Percentiles rank a stretch among this genome's conserved stretches.
phyloP scores from a whole-genome alignment of 352 stramenopile species.

The Halophytophthora batemanensis region DNA sequence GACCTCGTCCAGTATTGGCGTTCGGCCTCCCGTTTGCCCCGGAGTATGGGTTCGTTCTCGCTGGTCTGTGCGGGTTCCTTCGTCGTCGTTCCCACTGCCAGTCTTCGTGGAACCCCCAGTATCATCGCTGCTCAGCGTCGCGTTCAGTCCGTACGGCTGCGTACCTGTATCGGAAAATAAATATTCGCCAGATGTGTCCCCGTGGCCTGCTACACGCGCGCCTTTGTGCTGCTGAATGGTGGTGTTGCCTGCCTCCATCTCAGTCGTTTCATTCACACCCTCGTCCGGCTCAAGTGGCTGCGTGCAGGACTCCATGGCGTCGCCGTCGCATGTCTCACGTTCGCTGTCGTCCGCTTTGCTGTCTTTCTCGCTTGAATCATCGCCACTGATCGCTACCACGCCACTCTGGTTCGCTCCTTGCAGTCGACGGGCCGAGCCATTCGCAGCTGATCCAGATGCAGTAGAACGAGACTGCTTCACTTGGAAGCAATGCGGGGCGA shows the following conservation, averaged over 20 bases:
- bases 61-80: not conserved
- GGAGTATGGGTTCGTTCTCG: not conserved
- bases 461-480: not conserved
- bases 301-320: slow-evolving; percentile 36
- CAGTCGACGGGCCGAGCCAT: not conserved
- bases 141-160: slow-evolving; percentile 13
- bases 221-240: not conserved
- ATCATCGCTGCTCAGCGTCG: slow-evolving; percentile 8
- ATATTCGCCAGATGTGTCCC: slow-evolving; percentile 20
- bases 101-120: slow-evolving; percentile 7
- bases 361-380: slow-evolving; percentile 2
- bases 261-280: slow-evolving; percentile 6
- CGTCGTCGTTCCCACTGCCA: not conserved
- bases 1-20: too few relatives aligned
- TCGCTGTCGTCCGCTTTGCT: slow-evolving; percentile 16
- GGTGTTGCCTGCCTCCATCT: slow-evolving; percentile 8
- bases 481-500: slow-evolving; percentile 21
- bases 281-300: slow-evolving; percentile 44
- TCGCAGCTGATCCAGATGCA: slow-evolving; percentile 1
- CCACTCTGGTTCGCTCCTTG: not conserved
- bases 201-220: not conserved
- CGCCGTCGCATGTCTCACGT: slow-evolving; percentile 19
- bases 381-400: slow-evolving; percentile 2
- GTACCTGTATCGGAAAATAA: slow-evolving; percentile 23
- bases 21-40: not conserved